Evolutionary conservation across 805 yeast species (phyloP).

Genomic region (Clavispora asparagi): DNA sequence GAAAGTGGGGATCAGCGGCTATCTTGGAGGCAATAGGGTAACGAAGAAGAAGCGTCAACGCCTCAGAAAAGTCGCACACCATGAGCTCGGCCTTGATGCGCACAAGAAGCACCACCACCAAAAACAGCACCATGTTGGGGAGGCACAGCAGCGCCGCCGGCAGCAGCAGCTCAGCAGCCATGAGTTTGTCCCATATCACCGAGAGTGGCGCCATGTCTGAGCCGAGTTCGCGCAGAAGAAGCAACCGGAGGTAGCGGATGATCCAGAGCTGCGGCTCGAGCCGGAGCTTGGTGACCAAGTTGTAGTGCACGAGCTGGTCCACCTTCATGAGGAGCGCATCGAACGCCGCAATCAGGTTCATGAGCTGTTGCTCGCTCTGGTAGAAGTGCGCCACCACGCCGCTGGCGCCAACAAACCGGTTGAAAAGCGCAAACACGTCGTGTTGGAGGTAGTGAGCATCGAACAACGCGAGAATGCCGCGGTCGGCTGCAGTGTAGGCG

Average conservation of each 20-base stretch:
- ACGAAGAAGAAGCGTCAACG: conserved; percentile 44
- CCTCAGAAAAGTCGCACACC: conserved; percentile 48
- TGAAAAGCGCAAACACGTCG: conserved; percentile 42
- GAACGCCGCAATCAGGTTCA: conserved; percentile 44
- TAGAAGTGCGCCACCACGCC: conserved; percentile 31
- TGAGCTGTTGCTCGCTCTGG: conserved; percentile 37
- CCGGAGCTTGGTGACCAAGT: conserved; percentile 36
- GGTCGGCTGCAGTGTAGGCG: conserved; percentile 21
- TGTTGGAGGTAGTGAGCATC: conserved; percentile 33
- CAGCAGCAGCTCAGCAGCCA: conserved; percentile 16
- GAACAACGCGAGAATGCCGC: conserved; percentile 33
- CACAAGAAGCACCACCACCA: conserved; percentile 39
- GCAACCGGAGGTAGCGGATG: conserved; percentile 45
- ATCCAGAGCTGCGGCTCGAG: conserved; percentile 52
- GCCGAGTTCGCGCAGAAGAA: conserved; percentile 46
- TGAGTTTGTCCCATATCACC: conserved; percentile 47
- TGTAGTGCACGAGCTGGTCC: conserved; percentile 44
- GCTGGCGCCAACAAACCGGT: conserved; percentile 36
- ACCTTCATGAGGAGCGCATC: conserved; percentile 44
- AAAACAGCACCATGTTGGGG: conserved; percentile 35
- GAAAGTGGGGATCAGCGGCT: conserved; percentile 14
- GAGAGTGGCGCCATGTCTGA: conserved; percentile 27
- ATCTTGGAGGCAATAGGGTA: conserved; percentile 35
- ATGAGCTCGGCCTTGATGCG: conserved; percentile 41
- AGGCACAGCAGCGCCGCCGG: conserved; percentile 8